Evolutionary conservation across 495 filamentous ascomycete species (phyloP), one percentile per base, ranked within the genome.

Genomic region (Penicillium cosmopolitanum): DNA sequence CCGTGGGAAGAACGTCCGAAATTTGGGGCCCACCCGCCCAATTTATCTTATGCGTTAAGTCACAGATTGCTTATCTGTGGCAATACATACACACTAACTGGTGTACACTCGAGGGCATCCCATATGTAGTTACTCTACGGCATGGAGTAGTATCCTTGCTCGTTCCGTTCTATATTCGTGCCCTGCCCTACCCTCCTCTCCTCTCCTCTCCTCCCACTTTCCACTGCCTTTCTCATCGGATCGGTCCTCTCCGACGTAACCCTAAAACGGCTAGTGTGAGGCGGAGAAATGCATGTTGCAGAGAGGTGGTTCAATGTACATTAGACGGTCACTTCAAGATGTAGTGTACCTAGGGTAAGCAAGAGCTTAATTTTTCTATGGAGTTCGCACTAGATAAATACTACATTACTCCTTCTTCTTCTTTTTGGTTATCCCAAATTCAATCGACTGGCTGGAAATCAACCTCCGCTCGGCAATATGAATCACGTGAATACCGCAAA

Each of bases 21-120:
- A 43, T 72, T 76, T 71, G 74, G 74, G 73, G 60, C 53, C 50
- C 62, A 60, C 52, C 7, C 19, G 53, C 9, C 7, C 15, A 47
- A 57, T 68, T 77, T 76, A 74, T 68, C 71, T 71, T 68, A 76
- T 76, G 59, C 42, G 61, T 74, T 77, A 62, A 69, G 74, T 77
- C 74, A 77, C 73, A 76, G 67, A 64, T 61, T 73, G 55, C 65
- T 77, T 77, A 75, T 77, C 72, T 43, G 72, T 66, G 66, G 66
- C 64, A 57, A 70, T 21, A 21, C 21, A 21, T 21, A 21, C 21
- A 21, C 21, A 21, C 21, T 21, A 21, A 21, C 21, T 21, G 21
- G 21, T n/a, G n/a, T n/a, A n/a, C n/a, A n/a, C n/a, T n/a, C n/a
- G n/a, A 21, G 21, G 21, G 21, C 21, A 21, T 21, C 21, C 21